Evolutionary conservation across 257 asterid species (phyloP), one percentile per base, ranked within the genome.

Genomic region (Solanum lycopersicoides): DNA sequence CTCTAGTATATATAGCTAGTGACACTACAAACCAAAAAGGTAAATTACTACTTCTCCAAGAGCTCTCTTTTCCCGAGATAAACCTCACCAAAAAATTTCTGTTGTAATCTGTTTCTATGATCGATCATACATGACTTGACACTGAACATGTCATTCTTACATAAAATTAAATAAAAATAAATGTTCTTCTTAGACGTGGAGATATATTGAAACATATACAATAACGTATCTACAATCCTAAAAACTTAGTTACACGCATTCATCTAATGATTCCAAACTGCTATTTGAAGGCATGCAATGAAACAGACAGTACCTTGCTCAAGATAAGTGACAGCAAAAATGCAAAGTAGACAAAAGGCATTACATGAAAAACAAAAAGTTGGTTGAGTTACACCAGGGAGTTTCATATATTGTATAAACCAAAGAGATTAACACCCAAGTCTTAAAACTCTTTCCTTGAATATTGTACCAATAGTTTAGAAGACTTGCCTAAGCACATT

Each of bases 401-500:
- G 66, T 18, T 47, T 9, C 15, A 30, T 30, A 35, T 47, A n/a
- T 30, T 47, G 84, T 30, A 45, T 80, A 28, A 28, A 79, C 66
- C 39, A 79, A 79, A 79, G 42, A 45, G 66, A 39, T 30, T 82
- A 82, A 82, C 18, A 28, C 69, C 69, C 12, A 50, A 63, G 21
- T 50, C 56, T 35, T 47, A 72, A 42, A 4, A 47, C 28, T 32
- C 47, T 44, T 79, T 66, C 47, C 72, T 5, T 42, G 60, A 39
- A 41, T 59, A 79, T 59, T n/a, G 37, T 59, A 41, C 20, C 50
- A 39, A 79, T 11, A 83, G 76, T 63, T 76, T 5, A 37, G 66
- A 84, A 15, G 14, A 68, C 93, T 88, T 91, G 88, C 93, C 93
- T 85, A 91, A 76, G 87, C 93, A 91, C 39, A 89, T 30, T 37